Base-by-base conservation (phyloP, 176 grass and related monocot species). In the Triticum urartu region DNA sequence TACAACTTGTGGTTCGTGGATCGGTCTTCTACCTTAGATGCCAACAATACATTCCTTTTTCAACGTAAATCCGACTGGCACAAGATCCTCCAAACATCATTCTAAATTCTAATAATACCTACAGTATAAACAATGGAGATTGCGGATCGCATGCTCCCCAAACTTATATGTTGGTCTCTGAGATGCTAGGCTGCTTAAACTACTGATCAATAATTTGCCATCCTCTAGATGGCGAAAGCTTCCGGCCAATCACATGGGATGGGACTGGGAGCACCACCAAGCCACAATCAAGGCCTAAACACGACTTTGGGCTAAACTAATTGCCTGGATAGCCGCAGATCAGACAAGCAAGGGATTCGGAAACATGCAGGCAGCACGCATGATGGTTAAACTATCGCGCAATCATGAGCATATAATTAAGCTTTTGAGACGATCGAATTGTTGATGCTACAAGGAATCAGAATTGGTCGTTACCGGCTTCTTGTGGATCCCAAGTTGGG, bases 401-500 rank as follows among this genome's bases (percentile, higher is more conserved):
- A 20, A 35, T 33, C 42, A 74, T 63, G 34, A 74, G 67, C 42
- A 48, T 7, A 73, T 18, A 54, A 54, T 54, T 38, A 60, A 20
- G 68, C 83, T 64, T 71, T 22, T 81, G 22, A 39, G 64, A 52
- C 15, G 59, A 73, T 34, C 12, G 5, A 43, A 24, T 64, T 40
- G 42, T 85, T 43, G 68, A 74, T 84, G 50, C 69, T 79, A 83
- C 60, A 65, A 85, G 72, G 83, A 36, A 85, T 76, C 84, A 18
- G 69, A 76, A 70, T 62, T 76, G 83, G 84, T 63, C 42, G 5
- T 54, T 92, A 98, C 96, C 73, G 96, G 96, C 70, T 98, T 98
- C 90, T 94, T 95, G 86, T 98, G 96, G 77, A 98, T 98, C 26
- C 96, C 96, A 5, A 98, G 50, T 61, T 98, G 96, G 70, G 93